phyloP scores from a whole-genome alignment of 2,329 filamentous ascomycete species.

The Penicillium sp. region DNA sequence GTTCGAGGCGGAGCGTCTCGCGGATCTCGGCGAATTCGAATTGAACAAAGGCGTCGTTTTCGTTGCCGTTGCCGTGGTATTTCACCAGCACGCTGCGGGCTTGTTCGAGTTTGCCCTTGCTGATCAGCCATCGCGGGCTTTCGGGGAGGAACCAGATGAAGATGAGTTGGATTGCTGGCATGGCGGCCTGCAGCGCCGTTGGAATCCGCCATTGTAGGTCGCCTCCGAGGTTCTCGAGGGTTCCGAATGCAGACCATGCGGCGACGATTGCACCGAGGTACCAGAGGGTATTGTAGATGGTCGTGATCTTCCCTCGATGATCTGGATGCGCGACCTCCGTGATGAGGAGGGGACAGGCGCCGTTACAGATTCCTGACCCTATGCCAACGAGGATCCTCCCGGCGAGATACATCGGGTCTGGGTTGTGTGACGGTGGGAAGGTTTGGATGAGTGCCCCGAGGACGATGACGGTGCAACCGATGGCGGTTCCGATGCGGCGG shows the following conservation, averaged over 20 bases:
- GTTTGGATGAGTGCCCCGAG: slow-evolving; percentile 34
- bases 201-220: slow-evolving; percentile 27
- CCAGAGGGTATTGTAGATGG: slow-evolving; percentile 3
- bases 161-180: not conserved
- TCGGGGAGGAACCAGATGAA: slow-evolving; percentile 1
- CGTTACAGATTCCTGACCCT: not conserved
- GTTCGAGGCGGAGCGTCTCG: too few relatives aligned
- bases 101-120: not conserved
- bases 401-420: not conserved
- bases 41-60: too few relatives aligned
- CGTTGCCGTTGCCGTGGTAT: too few relatives aligned
- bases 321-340: not conserved
- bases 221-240: slow-evolving; percentile 21
- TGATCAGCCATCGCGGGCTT: slow-evolving; percentile 3
- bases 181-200: slow-evolving; percentile 4
- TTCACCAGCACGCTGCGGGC: not conserved
- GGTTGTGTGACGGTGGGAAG: slow-evolving; percentile 8
- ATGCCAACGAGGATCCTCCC: not conserved
- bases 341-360: not conserved
- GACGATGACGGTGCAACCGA: slow-evolving; percentile 23
- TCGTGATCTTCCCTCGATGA: not conserved
- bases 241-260: slow-evolving; percentile 22
- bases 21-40: too few relatives aligned
- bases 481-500: slow-evolving; percentile 19
- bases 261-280: slow-evolving; percentile 35